phyloP scores from a whole-genome alignment of 371 early-diverging fungal species.

The Nematocida parisii region DNA sequence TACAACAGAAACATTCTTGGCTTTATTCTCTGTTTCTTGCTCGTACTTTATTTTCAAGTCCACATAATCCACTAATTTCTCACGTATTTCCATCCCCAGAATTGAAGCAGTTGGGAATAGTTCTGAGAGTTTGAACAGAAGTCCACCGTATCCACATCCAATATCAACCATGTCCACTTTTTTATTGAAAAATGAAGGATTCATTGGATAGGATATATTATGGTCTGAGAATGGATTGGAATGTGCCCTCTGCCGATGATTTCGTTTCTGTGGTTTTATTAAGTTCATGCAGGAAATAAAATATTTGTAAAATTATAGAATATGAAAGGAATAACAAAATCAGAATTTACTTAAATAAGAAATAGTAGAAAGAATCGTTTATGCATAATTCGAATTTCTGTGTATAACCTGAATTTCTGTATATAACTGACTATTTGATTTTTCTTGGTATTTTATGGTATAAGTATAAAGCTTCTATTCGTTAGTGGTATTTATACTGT shows the following conservation, averaged over 20 bases:
- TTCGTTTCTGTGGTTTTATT: conserved; percentile 74
- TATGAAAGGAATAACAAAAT: not conserved
- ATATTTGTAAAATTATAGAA: conserved; percentile 49
- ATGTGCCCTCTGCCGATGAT: conserved; percentile 91
- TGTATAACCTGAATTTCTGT: too few species aligned
- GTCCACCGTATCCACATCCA: conserved; percentile 97
- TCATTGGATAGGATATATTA: conserved; percentile 73
- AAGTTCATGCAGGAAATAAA: conserved; percentile 54
- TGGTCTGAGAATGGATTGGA: conserved; percentile 76
- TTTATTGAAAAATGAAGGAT: conserved; percentile 82
- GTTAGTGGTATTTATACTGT: too few species aligned
- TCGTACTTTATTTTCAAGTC: conserved; percentile 58
- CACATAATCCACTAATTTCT: conserved; percentile 89
- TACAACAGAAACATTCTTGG: conserved; percentile 84
- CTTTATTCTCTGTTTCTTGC: conserved; percentile 72
- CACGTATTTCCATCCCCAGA: conserved; percentile 96
- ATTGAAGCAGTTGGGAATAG: conserved; percentile 81
- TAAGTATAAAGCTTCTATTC: too few species aligned
- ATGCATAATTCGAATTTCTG: too few species aligned
- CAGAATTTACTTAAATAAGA: not conserved
- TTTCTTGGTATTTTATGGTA: too few species aligned
- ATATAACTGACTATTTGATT: too few species aligned
- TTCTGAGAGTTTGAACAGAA: conserved; percentile 75
- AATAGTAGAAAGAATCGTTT: too few species aligned
- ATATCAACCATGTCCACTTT: conserved; percentile 85